These are phyloP conservation scores for Kwoniella bestiolae DNA, from an alignment of 768 basidiomycete species.

Conservation along the genomic window DNA sequence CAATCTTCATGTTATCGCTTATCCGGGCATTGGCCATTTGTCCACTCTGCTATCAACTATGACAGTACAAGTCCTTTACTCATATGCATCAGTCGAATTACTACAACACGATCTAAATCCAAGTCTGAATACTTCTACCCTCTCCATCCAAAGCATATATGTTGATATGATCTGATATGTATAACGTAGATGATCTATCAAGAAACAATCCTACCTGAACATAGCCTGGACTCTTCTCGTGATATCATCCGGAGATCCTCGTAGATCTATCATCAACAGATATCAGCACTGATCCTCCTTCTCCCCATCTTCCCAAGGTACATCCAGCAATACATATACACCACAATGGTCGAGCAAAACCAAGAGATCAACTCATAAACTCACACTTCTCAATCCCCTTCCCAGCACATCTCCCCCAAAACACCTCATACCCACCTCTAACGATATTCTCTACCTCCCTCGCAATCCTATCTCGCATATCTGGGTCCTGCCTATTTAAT, in stretches of 20 bases:
- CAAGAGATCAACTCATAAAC: constrained; percentile 23
- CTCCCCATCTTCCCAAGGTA: background rate
- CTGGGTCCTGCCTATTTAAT: constrained; percentile 49
- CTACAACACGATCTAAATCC: background rate
- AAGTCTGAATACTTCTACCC: background rate
- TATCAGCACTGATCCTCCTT: background rate
- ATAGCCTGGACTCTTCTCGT: constrained; percentile 41
- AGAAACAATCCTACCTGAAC: constrained; percentile 39
- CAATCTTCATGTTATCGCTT: no score
- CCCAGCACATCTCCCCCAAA: constrained; percentile 37
- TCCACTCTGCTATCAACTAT: background rate
- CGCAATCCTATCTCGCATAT: constrained; percentile 48
- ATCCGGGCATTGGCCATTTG: background rate
- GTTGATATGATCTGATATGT: no score
- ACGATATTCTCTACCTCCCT: constrained; percentile 46
- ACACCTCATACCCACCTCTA: constrained; percentile 38
- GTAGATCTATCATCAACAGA: constrained; percentile 35
- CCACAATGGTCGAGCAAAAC: background rate
- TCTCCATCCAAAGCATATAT: background rate
- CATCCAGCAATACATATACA: no score
- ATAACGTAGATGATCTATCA: no score
- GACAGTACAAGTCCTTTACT: no score
- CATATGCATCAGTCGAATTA: background rate
- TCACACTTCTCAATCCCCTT: constrained; percentile 55
- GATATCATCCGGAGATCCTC: constrained; percentile 48